Evolutionary conservation across 129 eudicot species (phyloP), one percentile per base, ranked within the genome.

Genomic region (Escallonia rubra): DNA sequence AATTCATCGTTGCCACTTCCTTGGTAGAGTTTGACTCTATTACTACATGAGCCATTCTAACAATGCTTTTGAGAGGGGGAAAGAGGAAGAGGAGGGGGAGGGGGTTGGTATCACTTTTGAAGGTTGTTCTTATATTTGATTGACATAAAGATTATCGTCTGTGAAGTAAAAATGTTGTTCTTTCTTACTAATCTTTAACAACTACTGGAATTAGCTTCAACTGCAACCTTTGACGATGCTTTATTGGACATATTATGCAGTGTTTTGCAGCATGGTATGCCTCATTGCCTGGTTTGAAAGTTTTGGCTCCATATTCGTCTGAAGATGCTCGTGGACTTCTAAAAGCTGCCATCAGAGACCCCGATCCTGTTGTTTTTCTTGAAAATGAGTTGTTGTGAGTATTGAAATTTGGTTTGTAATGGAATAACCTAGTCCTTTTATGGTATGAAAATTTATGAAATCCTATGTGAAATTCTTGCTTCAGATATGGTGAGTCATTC

Each of bases 301-400:
- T 86, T 65, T 69, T 86, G 43, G 79, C 82, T 9, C 94, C 94
- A 8, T 86, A 86, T 74, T 86, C 94, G 15, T 80, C 94, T 8
- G 94, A 86, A 78, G 94, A 86, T 78, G 86, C 86, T 50, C 89
- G 94, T 70, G 94, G 94, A 10, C 86, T 86, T 68, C 72, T 86
- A 12, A 86, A 86, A 73, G 89, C 94, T 41, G 94, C 94, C 64
- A 86, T 86, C 13, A 83, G 94, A 66, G 94, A 86, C 65, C 86
- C 84, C 13, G 93, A 83, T 67, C 94, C 94, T 45, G 89, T 83
- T 63, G 86, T 86, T 60, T 83, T 86, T 51, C 89, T 86, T 65
- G 93, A 86, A 70, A 86, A 82, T 49, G 93, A 86, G 63, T 15
- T 86, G 65, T 45, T 86, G 94, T 83, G 57, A 80, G 89, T 80